These are phyloP conservation scores for Cercis canadensis DNA, from an alignment of 306 rosid genomes.

Conservation along the genomic window DNA sequence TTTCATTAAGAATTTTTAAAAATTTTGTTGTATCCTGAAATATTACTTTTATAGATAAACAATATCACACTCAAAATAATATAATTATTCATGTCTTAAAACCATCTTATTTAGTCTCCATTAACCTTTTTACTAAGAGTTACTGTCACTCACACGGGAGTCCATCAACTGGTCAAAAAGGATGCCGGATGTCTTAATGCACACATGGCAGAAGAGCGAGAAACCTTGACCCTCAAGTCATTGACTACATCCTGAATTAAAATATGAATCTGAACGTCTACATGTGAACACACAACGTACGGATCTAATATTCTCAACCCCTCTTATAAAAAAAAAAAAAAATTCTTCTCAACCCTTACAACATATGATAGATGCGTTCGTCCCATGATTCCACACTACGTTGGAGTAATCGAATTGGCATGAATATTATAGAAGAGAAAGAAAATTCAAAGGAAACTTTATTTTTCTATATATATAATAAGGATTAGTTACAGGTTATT, in stretches of 20 bases:
- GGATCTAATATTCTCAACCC: background rate
- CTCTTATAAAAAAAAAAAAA: no score
- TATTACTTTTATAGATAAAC: no score
- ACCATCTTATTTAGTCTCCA: no score
- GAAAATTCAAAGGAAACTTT: constrained; percentile 1
- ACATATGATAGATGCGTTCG: no score
- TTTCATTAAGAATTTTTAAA: no score
- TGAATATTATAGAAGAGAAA: background rate
- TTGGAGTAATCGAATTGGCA: background rate
- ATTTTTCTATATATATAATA: background rate
- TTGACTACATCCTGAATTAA: background rate
- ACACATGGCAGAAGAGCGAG: background rate
- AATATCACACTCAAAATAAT: no score
- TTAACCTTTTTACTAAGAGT: no score
- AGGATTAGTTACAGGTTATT: background rate
- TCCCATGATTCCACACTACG: no score
- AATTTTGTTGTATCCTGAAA: no score
- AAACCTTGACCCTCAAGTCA: constrained; percentile 30
- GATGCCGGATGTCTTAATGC: background rate
- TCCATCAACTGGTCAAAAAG: constrained; percentile 13
- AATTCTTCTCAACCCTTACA: no score
- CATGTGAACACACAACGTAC: no score
- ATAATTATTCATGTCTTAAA: no score
- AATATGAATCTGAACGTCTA: background rate
- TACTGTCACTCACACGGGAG: background rate